Base-by-base conservation (phyloP, 352 stramenopile species). In the Globisporangium lucens region DNA sequence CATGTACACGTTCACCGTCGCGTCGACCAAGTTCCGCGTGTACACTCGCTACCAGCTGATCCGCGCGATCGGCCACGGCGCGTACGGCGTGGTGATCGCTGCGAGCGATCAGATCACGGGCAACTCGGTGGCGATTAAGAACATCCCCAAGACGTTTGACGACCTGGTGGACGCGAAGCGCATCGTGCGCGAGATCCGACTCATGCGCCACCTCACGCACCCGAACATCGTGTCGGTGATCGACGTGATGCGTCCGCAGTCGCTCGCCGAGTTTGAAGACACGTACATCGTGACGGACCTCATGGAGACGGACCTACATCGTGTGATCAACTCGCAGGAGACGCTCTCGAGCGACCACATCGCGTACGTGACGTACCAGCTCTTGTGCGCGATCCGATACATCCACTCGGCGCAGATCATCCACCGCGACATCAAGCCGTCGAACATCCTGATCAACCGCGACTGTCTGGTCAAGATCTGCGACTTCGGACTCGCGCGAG, bases 371-470 rank as follows among this genome's bases (percentile, higher is more conserved):
- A 86, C 83, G 67, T 96, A 94, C 72, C 87, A 96, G 67, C 68
- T 96, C 65, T 74, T 95, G 8, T 90, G 80, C 63, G 89, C 76
- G 12, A 69, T 96, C 27, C 78, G 80, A 27, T 95, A 94, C 75
- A 90, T 95, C 53, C 89, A 96, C 75, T 93, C 84, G n/a, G 86
- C 85, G n/a, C 72, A 89, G 53, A 87, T 96, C 65, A 76, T 96
- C 57, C 89, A 96, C 49, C 83, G 87, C 7, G 97, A 99, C 73
- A 91, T 99, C 29, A 99, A 99, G 72, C 97, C 96, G 58, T 97
- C 95, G 20, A 99, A 99, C 76, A 75, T 99, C 47, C 81, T 99
- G 10, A 96, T 99, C 71, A 98, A 97, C 73, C 84, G 85, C 29
- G 89, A 97, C 67, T 97, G 90, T 56, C 69, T 93, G 3, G 79